Conservation (phyloP, 352 stramenopile genomes). For the Phytophthora citrophthora region DNA sequence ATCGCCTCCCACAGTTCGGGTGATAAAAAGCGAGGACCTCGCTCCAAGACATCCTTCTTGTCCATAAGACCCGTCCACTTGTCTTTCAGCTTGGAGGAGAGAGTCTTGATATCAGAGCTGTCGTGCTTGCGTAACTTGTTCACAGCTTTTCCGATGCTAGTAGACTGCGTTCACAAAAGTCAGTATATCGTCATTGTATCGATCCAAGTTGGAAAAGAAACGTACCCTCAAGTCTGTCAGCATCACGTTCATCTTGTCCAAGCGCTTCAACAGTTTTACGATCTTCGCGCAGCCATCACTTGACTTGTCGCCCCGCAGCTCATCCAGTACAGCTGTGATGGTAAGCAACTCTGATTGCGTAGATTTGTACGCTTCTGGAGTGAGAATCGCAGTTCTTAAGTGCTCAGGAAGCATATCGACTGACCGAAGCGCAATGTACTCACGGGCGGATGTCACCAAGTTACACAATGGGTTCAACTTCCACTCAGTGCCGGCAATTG, state of each 20-base stretch:
- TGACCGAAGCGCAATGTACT: slow-evolving; percentile 85
- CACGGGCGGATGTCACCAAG: slow-evolving; percentile 76
- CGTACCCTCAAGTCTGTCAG: slow-evolving; percentile 81
- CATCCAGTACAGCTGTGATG: slow-evolving; percentile 70
- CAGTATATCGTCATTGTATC: slow-evolving; percentile 6
- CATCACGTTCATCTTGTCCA: slow-evolving; percentile 76
- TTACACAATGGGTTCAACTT: slow-evolving; percentile 80
- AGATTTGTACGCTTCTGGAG: slow-evolving; percentile 80
- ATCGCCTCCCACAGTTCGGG: slow-evolving; percentile 76
- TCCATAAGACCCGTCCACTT: slow-evolving; percentile 86
- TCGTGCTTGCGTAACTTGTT: slow-evolving; percentile 88
- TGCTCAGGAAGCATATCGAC: slow-evolving; percentile 88
- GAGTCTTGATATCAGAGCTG: slow-evolving; percentile 49
- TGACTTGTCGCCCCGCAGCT: slow-evolving; percentile 42
- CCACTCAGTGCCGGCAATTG: slow-evolving; percentile 80
- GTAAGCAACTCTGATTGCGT: slow-evolving; percentile 76
- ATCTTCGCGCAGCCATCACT: slow-evolving; percentile 48
- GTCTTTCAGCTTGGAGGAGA: slow-evolving; percentile 64
- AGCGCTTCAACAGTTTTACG: slow-evolving; percentile 64
- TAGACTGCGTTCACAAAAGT: slow-evolving; percentile 49
- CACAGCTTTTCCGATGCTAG: slow-evolving; percentile 85
- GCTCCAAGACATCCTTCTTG: slow-evolving; percentile 63
- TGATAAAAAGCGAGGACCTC: slow-evolving; percentile 65
- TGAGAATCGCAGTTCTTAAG: slow-evolving; percentile 79
- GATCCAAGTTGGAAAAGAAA: background rate